phyloP scores from a whole-genome alignment of 495 filamentous ascomycete genomes.

The Cercophora samala region DNA sequence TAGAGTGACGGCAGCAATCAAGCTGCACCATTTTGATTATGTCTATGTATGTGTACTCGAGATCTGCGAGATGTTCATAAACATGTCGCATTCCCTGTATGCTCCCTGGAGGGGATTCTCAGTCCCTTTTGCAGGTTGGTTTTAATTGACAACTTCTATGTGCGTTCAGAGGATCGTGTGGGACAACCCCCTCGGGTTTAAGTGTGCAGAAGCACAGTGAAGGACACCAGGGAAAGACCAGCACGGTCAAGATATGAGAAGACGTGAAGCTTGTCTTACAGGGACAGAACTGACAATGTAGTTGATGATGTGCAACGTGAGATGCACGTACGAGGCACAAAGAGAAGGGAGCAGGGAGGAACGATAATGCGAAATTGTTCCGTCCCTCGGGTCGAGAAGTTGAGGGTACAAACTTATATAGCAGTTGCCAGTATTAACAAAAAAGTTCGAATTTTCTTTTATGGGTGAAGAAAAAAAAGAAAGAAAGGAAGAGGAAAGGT shows the following conservation, averaged over 20 bases:
- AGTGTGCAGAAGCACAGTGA: neutral
- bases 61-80: neutral
- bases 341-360: neutral
- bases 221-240: neutral
- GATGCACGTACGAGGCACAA: neutral
- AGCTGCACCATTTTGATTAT: neutral
- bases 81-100: neutral
- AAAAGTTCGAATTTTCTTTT: too few species aligned
- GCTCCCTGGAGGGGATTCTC: neutral
- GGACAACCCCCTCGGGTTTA: neutral
- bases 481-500: neutral
- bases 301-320: neutral
- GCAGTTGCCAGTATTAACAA: too few species aligned
- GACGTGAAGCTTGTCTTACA: neutral
- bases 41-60: neutral
- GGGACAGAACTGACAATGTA: neutral
- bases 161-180: neutral
- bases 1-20: neutral
- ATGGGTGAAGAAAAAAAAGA: neutral
- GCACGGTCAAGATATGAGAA: neutral
- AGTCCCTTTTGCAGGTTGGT: neutral
- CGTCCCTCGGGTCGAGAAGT: neutral
- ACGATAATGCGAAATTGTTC: neutral
- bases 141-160: neutral
- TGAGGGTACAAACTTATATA: too few species aligned